Percentiles rank a stretch among this genome's conserved stretches.
These are phyloP conservation scores for Pyrenophora tritici-repentis DNA, from an alignment of 2,329 filamentous ascomycete species.

Conservation along the genomic window DNA sequence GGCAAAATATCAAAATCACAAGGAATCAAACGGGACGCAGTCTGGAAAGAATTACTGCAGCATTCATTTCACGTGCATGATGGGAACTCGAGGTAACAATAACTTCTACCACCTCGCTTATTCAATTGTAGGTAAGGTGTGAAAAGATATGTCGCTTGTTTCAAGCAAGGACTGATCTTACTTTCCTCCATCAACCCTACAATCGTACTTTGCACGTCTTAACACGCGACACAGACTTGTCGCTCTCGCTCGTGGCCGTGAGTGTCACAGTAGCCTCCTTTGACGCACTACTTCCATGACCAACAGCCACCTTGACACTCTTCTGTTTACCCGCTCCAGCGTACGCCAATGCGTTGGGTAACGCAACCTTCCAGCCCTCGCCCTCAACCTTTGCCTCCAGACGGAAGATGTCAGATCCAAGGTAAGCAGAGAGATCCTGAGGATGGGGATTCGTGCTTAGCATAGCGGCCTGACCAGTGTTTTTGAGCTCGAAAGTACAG, in stretches of 20 bases:
- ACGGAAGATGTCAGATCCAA: conserved; percentile 55
- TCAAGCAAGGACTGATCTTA: too few relatives aligned
- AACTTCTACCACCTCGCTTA: too few relatives aligned
- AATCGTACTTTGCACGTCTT: conserved; percentile 1
- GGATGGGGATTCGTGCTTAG: conserved; percentile 30
- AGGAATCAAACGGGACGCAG: too few relatives aligned
- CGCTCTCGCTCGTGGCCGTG: conserved; percentile 53
- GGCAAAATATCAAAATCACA: too few relatives aligned
- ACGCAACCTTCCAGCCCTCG: conserved; percentile 54
- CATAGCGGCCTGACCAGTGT: conserved; percentile 47
- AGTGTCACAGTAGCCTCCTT: conserved; percentile 50
- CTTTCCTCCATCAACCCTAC: neutral
- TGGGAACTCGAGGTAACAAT: too few relatives aligned
- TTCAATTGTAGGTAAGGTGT: too few relatives aligned
- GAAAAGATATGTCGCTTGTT: too few relatives aligned
- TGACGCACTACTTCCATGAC: conserved; percentile 29
- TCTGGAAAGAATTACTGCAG: too few relatives aligned
- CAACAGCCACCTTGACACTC: conserved; percentile 52
- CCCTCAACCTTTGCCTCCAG: conserved; percentile 53
- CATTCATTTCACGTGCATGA: too few relatives aligned
- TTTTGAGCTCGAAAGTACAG: conserved; percentile 56
- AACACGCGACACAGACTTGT: neutral
- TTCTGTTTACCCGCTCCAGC: conserved; percentile 51
- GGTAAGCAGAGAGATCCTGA: conserved; percentile 48
- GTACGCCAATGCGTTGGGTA: conserved; percentile 48